Evolutionary conservation across 257 asterid species (phyloP).

Genomic region (Striga asiatica): DNA sequence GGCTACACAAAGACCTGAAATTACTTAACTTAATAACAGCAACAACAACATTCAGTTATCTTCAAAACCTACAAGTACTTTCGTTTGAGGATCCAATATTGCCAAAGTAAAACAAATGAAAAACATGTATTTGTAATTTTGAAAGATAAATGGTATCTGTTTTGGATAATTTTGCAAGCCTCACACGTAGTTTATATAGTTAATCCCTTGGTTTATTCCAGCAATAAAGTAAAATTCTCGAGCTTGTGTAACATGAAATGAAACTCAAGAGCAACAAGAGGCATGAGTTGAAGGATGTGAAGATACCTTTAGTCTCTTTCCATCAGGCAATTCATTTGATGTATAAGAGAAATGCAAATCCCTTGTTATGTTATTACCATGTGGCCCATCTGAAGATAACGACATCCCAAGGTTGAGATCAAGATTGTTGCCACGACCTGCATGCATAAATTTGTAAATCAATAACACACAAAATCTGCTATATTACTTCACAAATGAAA

Average conservation of each 20-base stretch:
- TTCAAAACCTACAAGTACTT: no score
- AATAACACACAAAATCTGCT: conserved; percentile 9
- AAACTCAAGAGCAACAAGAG: background rate
- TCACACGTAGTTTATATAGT: no score
- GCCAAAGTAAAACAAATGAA: no score
- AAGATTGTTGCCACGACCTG: conserved; percentile 53
- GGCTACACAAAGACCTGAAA: no score
- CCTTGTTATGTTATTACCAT: conserved; percentile 20
- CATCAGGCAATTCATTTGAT: conserved; percentile 30
- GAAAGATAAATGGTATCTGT: no score
- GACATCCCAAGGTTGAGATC: conserved; percentile 89
- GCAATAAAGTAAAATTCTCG: background rate
- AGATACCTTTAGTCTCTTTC: conserved; percentile 47
- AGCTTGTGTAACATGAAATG: background rate
- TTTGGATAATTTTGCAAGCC: no score
- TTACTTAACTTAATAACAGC: no score
- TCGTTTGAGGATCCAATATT: no score
- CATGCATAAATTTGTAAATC: conserved; percentile 14
- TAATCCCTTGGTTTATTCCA: no score
- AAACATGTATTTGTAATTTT: no score
- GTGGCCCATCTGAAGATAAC: conserved; percentile 34
- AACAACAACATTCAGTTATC: no score
- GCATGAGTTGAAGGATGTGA: background rate
- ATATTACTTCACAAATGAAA: background rate
- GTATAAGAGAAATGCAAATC: conserved; percentile 24